Conservation (phyloP, 768 basidiomycete species). For the Suillus subaureus region DNA sequence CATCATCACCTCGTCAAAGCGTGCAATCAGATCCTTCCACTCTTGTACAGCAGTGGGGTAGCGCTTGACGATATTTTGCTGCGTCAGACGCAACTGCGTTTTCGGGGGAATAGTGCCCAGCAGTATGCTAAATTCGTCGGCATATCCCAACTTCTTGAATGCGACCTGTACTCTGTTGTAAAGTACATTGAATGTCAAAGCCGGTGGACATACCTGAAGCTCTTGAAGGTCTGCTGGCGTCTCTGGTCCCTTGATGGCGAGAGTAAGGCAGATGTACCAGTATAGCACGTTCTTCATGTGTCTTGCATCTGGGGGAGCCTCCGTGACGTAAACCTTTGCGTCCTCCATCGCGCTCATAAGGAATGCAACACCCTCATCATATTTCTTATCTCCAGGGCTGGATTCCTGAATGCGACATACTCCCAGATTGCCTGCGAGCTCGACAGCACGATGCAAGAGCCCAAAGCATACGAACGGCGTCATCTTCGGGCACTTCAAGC, state of each 20-base stretch:
- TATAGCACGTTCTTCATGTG: slow-evolving; percentile 61
- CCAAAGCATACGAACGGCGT: slow-evolving; percentile 59
- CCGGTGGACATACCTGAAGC: slow-evolving; percentile 43
- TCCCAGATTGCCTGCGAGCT: slow-evolving; percentile 61
- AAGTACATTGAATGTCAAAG: background rate
- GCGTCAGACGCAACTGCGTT: slow-evolving; percentile 54
- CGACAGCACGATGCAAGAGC: slow-evolving; percentile 62
- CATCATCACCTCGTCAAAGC: slow-evolving; percentile 33
- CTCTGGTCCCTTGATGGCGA: slow-evolving; percentile 54
- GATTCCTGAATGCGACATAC: slow-evolving; percentile 49
- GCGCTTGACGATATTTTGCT: slow-evolving; percentile 50
- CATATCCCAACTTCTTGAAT: slow-evolving; percentile 46
- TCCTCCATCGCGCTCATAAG: slow-evolving; percentile 63
- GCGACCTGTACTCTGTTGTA: slow-evolving; percentile 31
- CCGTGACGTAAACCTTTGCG: slow-evolving; percentile 52
- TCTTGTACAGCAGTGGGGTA: slow-evolving; percentile 48
- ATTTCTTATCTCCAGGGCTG: slow-evolving; percentile 43
- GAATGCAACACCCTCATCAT: slow-evolving; percentile 64
- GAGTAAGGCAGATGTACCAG: slow-evolving; percentile 57
- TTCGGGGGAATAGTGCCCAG: slow-evolving; percentile 49
- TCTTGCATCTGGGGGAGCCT: slow-evolving; percentile 64
- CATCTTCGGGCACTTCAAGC: slow-evolving; percentile 55
- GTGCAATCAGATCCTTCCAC: slow-evolving; percentile 47
- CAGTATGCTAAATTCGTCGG: slow-evolving; percentile 53
- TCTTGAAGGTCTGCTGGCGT: slow-evolving; percentile 51